A percentile compares a stretch with the other conserved stretches of the same genome.
phyloP scores from a whole-genome alignment of 352 stramenopile genomes.

The Blastocystis sp. region DNA sequence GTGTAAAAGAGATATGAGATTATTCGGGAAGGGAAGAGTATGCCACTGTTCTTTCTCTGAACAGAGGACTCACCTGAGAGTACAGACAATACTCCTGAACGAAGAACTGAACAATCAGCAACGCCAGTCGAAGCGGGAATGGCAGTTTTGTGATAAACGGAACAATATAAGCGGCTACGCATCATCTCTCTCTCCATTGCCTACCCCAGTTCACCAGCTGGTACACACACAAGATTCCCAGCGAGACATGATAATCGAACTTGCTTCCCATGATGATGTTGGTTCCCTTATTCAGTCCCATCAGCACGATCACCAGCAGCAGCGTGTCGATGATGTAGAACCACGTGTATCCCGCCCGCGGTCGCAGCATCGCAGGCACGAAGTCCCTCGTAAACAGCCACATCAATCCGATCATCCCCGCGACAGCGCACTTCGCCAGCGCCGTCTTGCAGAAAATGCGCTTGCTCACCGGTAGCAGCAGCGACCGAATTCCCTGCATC shows the following conservation, averaged over 20 bases:
- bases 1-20: background rate
- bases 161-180: background rate
- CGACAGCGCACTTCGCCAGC: background rate
- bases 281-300: background rate
- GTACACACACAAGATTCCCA: background rate
- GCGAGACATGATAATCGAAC: background rate
- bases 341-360: background rate
- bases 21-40: slow-evolving; percentile 44
- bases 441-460: background rate
- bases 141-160: background rate
- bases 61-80: slow-evolving; percentile 31
- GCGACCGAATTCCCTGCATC: background rate
- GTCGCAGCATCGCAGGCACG: background rate
- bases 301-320: background rate
- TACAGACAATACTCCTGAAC: slow-evolving; percentile 38
- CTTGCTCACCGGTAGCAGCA: background rate
- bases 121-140: background rate
- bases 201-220: background rate
- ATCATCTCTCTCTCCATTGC: background rate
- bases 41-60: background rate
- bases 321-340: background rate
- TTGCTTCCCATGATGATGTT: background rate
- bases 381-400: background rate
- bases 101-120: slow-evolving; percentile 50
- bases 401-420: background rate